phyloP scores from a whole-genome alignment of 495 filamentous ascomycete genomes.

The Neurospora pannonica region DNA sequence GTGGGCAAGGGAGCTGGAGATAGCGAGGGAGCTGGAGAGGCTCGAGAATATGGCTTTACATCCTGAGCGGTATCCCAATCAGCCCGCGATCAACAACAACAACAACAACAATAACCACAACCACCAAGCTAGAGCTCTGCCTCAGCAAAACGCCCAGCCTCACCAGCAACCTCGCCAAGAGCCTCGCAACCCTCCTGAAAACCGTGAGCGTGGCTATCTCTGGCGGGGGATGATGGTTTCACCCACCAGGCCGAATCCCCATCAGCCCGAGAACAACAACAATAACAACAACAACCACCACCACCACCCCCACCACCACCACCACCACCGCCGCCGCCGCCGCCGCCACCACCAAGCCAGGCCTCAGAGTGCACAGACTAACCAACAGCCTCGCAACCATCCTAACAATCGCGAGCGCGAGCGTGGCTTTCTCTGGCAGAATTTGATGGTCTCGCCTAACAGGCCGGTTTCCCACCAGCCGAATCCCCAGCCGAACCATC shows the following conservation, averaged over 20 bases:
- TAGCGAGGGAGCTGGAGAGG: neutral
- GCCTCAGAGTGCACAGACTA: neutral
- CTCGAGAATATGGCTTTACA: neutral
- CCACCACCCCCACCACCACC: too few species aligned
- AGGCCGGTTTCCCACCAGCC: neutral
- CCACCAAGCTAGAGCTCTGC: neutral
- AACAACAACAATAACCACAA: neutral
- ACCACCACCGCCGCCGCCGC: too few species aligned
- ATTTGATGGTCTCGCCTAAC: neutral
- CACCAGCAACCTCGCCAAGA: neutral
- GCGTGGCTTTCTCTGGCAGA: neutral
- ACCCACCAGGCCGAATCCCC: neutral
- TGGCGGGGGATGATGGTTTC: neutral
- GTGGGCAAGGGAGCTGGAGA: neutral
- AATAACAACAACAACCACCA: neutral
- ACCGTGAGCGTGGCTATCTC: neutral
- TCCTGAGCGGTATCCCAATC: neutral
- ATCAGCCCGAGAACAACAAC: neutral
- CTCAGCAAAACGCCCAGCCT: neutral
- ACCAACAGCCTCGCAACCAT: neutral
- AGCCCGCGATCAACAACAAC: neutral
- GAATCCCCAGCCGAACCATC: neutral
- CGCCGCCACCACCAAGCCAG: neutral
- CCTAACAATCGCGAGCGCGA: neutral
- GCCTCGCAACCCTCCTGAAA: neutral